A percentile compares a stretch with the other conserved stretches of the same genome.
Evolutionary conservation across 306 rosid species (phyloP).

Genomic region (Ceratonia siliqua): DNA sequence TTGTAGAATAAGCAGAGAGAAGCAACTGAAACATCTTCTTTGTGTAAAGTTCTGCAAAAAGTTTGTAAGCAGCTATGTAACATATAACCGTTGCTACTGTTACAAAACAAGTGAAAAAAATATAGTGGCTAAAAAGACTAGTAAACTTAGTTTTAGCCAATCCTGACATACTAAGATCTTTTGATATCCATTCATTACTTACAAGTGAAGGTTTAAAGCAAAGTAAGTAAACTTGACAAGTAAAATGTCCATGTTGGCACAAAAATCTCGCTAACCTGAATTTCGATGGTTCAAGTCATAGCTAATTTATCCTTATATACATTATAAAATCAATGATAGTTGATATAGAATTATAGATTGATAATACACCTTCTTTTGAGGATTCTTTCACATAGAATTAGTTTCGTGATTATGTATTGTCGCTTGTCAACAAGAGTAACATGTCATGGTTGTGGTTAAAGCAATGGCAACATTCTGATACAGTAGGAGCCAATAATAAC

Average conservation of each 20-base stretch:
- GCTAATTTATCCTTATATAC: not conserved
- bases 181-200: not conserved
- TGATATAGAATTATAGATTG: not conserved
- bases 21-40: slow-evolving; percentile 84
- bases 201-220: not conserved
- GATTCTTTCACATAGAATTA: not conserved
- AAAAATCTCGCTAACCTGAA: too few species aligned
- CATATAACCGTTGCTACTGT: not conserved
- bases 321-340: not conserved
- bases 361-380: not conserved
- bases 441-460: not conserved
- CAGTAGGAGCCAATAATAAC: not conserved
- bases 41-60: slow-evolving; percentile 76
- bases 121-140: not conserved
- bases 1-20: slow-evolving; percentile 86
- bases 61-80: slow-evolving; percentile 31
- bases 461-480: not conserved
- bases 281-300: not conserved
- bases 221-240: too few species aligned
- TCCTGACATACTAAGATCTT: not conserved
- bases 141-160: not conserved
- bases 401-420: not conserved
- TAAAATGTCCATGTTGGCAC: too few species aligned
- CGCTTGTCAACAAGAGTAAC: not conserved
- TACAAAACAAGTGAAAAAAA: not conserved